Evolutionary conservation across 179 eudicot genomes (phyloP), one percentile per base, ranked within the genome.

Genomic region (Beta lomatogona): DNA sequence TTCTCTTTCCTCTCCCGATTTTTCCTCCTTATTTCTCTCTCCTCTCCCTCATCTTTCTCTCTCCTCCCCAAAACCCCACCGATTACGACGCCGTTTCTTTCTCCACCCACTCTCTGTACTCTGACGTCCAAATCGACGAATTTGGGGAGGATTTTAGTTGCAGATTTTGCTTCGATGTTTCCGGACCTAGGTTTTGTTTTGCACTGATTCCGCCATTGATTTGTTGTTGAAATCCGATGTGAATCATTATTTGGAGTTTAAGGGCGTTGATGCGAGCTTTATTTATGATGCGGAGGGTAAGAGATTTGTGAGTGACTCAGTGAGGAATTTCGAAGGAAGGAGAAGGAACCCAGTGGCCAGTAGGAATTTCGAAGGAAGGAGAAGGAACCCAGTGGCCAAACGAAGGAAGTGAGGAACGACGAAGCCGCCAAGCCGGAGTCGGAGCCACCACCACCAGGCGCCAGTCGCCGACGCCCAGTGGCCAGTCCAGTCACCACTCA

Each of bases 121-220:
- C 90, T 57, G 79, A 77, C 41, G 55, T 88, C 41, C 86, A 89
- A 18, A 71, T 87, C 79, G 80, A 77, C 7, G 54, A 55, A 50
- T 70, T 76, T 19, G 44, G 28, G 28, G 28, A 61, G 50, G 86
- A 44, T 16, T 79, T 16, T 7, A 81, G 86, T 19, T 66, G 84
- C 18, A 85, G 79, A 28, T 87, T 92, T 77, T 71, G 16, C 80
- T 60, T 91, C 6, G 97, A 95, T 73, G 77, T 95, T 36, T 84
- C 89, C 0, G 97, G 97, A 41, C 99, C 98, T 78, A 89, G 92
- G 93, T 92, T 84, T 77, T 95, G 64, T 91, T 93, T 80, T 93
- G 92, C 77, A 89, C 95, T 44, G n/a, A n/a, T n/a, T n/a, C n/a
- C n/a, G n/a, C n/a, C n/a, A n/a, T 92, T 22, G 88, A 92, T 75